phyloP scores from a whole-genome alignment of 2,329 filamentous ascomycete genomes.

The Dothideomycetidae sp. region DNA sequence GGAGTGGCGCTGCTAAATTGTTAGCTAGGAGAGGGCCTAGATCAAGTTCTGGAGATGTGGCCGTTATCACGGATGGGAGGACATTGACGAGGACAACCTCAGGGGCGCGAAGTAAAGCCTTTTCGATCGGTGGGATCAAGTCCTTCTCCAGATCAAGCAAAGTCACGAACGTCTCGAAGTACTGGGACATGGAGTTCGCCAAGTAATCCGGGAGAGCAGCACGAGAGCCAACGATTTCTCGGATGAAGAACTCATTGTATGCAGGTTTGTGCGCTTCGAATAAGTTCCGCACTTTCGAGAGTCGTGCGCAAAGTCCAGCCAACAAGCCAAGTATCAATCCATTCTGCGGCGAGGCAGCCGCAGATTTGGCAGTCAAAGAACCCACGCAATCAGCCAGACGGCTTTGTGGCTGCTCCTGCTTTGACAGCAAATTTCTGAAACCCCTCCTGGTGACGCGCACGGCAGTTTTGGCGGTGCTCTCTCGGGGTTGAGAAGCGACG shows the following conservation, averaged over 20 bases:
- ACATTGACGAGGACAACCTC: slow-evolving; percentile 77
- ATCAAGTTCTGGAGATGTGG: slow-evolving; percentile 58
- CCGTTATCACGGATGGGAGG: slow-evolving; percentile 55
- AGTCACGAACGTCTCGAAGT: slow-evolving; percentile 63
- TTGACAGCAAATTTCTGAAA: slow-evolving; percentile 56
- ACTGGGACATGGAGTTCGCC: slow-evolving; percentile 60
- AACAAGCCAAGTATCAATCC: slow-evolving; percentile 70
- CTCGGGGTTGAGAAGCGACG: slow-evolving; percentile 48
- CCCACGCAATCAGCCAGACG: slow-evolving; percentile 49
- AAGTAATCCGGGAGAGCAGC: slow-evolving; percentile 56
- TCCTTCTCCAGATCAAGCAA: slow-evolving; percentile 61
- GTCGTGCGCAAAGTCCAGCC: slow-evolving; percentile 69
- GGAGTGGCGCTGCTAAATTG: slow-evolving; percentile 68
- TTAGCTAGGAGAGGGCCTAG: slow-evolving; percentile 58
- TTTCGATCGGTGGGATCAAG: slow-evolving; percentile 70
- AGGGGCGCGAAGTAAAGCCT: slow-evolving; percentile 73
- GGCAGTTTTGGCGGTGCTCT: slow-evolving; percentile 56
- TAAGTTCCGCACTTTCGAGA: slow-evolving; percentile 46
- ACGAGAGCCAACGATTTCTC: slow-evolving; percentile 73
- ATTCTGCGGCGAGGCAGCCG: slow-evolving; percentile 52
- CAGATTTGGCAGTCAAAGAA: slow-evolving; percentile 53
- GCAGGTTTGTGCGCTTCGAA: slow-evolving; percentile 53
- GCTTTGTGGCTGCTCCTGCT: slow-evolving; percentile 42
- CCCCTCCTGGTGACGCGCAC: slow-evolving; percentile 65
- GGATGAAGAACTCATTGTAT: slow-evolving; percentile 68